Evolutionary conservation across 2,329 filamentous ascomycete species (phyloP).

Genomic region (Acrodontium crateriforme): DNA sequence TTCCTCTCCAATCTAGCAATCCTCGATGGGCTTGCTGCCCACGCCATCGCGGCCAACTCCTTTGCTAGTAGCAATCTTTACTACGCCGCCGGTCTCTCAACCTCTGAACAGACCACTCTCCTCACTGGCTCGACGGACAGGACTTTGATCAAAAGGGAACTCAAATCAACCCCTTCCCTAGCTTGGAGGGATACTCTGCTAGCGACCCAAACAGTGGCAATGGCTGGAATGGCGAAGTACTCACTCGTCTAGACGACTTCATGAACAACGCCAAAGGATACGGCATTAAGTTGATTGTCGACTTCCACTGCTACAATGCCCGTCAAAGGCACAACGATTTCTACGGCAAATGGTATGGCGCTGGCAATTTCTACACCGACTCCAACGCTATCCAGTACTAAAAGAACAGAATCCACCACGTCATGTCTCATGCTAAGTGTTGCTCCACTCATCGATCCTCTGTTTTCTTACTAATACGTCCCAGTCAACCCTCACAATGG

Average conservation of each 20-base stretch:
- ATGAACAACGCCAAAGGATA: constrained; percentile 5
- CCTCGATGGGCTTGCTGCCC: not conserved
- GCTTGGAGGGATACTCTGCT: constrained; percentile 4
- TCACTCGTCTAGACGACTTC: constrained; percentile 7
- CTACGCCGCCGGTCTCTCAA: constrained; percentile 5
- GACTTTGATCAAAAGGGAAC: constrained; percentile 7
- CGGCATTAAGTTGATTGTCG: constrained; percentile 8
- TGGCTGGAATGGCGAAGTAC: constrained; percentile 5
- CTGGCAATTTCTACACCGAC: constrained; percentile 4
- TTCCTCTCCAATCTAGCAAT: not conserved
- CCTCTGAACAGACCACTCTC: constrained; percentile 3
- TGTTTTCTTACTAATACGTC: no score
- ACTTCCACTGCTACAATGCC: constrained; percentile 7
- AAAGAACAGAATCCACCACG: constrained; percentile 5
- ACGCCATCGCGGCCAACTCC: constrained; percentile 1
- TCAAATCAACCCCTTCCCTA: constrained; percentile 5
- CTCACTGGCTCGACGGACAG: constrained; percentile 4
- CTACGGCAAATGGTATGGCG: constrained; percentile 5
- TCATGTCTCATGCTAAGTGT: constrained; percentile 7
- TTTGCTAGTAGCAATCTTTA: constrained; percentile 6
- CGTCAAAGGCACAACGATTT: constrained; percentile 4
- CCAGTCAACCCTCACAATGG: constrained; percentile 5
- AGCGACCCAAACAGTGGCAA: not conserved
- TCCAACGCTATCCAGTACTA: constrained; percentile 3
- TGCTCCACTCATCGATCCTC: no score